Evolutionary conservation across 768 basidiomycete species (phyloP).

Genomic region (Boletus rufocinnamomeus): DNA sequence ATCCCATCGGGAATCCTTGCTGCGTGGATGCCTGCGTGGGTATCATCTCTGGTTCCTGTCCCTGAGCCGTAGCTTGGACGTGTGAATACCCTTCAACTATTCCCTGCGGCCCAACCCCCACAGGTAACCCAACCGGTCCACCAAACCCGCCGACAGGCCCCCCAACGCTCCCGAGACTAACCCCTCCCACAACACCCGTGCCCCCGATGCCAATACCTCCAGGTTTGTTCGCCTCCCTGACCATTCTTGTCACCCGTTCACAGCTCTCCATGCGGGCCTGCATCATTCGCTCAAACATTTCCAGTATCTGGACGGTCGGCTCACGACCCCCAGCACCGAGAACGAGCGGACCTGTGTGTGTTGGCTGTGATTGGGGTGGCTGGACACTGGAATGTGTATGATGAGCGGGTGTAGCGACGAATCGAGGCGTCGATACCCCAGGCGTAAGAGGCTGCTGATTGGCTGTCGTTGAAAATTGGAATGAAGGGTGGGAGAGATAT

Average conservation of each 20-base stretch:
- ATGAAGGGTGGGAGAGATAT: slow-evolving; percentile 33
- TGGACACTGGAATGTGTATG: slow-evolving; percentile 10
- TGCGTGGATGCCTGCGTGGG: slow-evolving; percentile 14
- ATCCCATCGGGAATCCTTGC: slow-evolving; percentile 31
- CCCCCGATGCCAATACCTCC: slow-evolving; percentile 15
- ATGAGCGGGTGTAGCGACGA: slow-evolving; percentile 15
- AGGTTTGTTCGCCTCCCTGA: slow-evolving; percentile 38
- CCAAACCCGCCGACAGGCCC: slow-evolving; percentile 34
- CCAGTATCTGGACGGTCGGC: slow-evolving; percentile 54
- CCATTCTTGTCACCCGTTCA: slow-evolving; percentile 60
- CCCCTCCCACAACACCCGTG: slow-evolving; percentile 10
- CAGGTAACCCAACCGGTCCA: slow-evolving; percentile 29
- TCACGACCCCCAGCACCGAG: slow-evolving; percentile 38
- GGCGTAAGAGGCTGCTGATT: slow-evolving; percentile 18
- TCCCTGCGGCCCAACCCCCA: slow-evolving; percentile 24
- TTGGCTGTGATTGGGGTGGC: slow-evolving; percentile 12
- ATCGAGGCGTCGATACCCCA: slow-evolving; percentile 11
- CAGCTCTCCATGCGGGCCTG: slow-evolving; percentile 78
- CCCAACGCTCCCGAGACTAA: slow-evolving; percentile 26
- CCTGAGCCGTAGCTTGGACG: slow-evolving; percentile 12
- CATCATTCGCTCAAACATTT: slow-evolving; percentile 72
- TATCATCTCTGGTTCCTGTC: slow-evolving; percentile 16
- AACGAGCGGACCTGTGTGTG: slow-evolving; percentile 27
- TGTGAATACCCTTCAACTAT: slow-evolving; percentile 20
- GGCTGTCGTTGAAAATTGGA: slow-evolving; percentile 24